A percentile compares a stretch with the other conserved stretches of the same genome.
These are phyloP conservation scores for Begonia masoniana DNA, from an alignment of 306 rosid genomes.

Conservation along the genomic window DNA sequence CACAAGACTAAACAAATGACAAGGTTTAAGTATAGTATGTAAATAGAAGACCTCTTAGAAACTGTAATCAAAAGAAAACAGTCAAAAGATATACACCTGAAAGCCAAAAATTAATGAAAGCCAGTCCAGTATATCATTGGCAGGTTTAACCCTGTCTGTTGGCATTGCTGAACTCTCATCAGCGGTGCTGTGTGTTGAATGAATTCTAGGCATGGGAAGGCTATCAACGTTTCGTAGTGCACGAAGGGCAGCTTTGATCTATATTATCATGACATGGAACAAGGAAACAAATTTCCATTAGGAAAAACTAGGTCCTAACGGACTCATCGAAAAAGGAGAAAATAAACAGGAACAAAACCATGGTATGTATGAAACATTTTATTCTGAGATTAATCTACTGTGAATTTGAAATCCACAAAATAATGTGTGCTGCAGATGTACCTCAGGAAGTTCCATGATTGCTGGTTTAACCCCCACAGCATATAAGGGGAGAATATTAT, in stretches of 20 bases:
- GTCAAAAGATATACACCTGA: constrained; percentile 45
- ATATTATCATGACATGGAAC: constrained; percentile 8
- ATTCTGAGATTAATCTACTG: neutral
- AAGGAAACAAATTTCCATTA: constrained; percentile 6
- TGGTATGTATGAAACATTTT: too few relatives aligned
- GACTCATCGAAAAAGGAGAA: neutral
- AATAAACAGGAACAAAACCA: too few relatives aligned
- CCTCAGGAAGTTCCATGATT: constrained; percentile 92
- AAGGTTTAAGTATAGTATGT: neutral
- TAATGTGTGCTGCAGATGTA: constrained; percentile 5
- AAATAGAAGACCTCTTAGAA: neutral
- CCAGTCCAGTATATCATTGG: constrained; percentile 88
- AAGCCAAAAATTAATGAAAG: constrained; percentile 70
- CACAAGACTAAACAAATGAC: neutral
- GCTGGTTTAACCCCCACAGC: constrained; percentile 73
- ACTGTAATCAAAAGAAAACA: constrained; percentile 5
- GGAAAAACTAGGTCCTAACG: constrained; percentile 3
- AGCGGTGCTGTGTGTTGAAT: constrained; percentile 13
- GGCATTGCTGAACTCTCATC: constrained; percentile 24
- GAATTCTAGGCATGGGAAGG: constrained; percentile 71
- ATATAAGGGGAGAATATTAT: constrained; percentile 84
- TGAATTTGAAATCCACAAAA: constrained; percentile 1
- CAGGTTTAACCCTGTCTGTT: constrained; percentile 41
- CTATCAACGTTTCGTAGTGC: constrained; percentile 46
- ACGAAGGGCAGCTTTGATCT: constrained; percentile 71